phyloP scores from a whole-genome alignment of 495 filamentous ascomycete species.

The Platismatia glauca region DNA sequence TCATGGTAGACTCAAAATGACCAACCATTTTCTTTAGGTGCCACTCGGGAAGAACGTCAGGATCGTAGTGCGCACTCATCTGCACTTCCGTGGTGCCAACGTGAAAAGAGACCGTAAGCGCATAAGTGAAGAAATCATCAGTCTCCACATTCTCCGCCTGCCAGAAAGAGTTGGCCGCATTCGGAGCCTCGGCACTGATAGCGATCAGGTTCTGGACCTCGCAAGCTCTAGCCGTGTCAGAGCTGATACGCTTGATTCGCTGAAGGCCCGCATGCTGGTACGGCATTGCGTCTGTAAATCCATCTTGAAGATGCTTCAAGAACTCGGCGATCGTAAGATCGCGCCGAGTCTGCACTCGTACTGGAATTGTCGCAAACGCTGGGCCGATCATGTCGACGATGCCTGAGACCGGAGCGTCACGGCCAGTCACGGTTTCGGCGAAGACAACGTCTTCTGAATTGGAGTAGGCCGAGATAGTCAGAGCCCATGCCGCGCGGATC shows the following conservation, averaged over 20 bases:
- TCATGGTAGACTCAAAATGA: slow-evolving; percentile 34
- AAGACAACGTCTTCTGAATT: slow-evolving; percentile 47
- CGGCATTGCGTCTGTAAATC: slow-evolving; percentile 43
- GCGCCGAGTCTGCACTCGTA: slow-evolving; percentile 39
- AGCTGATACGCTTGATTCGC: slow-evolving; percentile 53
- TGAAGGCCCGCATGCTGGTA: slow-evolving; percentile 64
- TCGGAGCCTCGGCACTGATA: slow-evolving; percentile 31
- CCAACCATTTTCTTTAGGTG: slow-evolving; percentile 39
- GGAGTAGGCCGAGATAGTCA: slow-evolving; percentile 45
- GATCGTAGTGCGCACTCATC: slow-evolving; percentile 56
- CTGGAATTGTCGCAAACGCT: slow-evolving; percentile 57
- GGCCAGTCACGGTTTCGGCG: slow-evolving; percentile 49
- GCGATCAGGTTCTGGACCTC: slow-evolving; percentile 53
- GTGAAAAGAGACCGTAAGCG: slow-evolving; percentile 54
- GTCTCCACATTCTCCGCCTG: slow-evolving; percentile 28
- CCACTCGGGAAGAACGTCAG: slow-evolving; percentile 30
- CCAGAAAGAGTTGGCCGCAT: slow-evolving; percentile 24
- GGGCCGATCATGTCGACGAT: slow-evolving; percentile 45
- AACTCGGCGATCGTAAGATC: slow-evolving; percentile 28
- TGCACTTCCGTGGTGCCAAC: slow-evolving; percentile 47
- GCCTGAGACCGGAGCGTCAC: slow-evolving; percentile 39
- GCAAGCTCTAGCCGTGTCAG: slow-evolving; percentile 55
- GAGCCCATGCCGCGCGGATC: slow-evolving; percentile 47
- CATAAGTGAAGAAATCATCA: slow-evolving; percentile 56
- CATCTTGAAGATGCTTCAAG: slow-evolving; percentile 43